phyloP scores from a whole-genome alignment of 257 asterid genomes.

The Penstemon newberryi region DNA sequence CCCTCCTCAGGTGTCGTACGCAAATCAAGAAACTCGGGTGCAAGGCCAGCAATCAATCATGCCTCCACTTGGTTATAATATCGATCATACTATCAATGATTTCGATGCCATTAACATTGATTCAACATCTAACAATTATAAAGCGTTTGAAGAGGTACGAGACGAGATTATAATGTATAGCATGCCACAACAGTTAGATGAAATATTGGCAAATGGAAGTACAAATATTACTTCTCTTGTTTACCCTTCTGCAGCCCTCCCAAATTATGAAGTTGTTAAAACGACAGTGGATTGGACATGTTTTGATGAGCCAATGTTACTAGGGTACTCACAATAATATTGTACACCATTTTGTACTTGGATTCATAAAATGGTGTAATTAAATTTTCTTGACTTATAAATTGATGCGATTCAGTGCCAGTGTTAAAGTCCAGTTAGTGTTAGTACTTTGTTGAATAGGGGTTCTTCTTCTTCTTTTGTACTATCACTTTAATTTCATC shows the following conservation, averaged over 20 bases:
- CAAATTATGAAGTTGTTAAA: constrained; percentile 23
- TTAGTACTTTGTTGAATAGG: constrained; percentile 20
- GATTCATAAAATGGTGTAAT: not conserved
- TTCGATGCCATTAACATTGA: not conserved
- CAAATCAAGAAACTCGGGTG: not conserved
- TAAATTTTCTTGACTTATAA: constrained; percentile 1
- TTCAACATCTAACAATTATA: constrained; percentile 4
- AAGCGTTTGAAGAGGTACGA: constrained; percentile 21
- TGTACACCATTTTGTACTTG: not conserved
- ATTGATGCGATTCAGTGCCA: not conserved
- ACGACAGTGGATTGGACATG: constrained; percentile 24
- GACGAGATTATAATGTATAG: constrained; percentile 15
- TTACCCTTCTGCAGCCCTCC: constrained; percentile 25
- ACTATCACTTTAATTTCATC: constrained; percentile 31
- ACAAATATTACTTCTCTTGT: constrained; percentile 31
- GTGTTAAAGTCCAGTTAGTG: constrained; percentile 16
- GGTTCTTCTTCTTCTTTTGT: constrained; percentile 17
- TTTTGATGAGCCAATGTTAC: constrained; percentile 25
- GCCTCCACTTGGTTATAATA: not conserved
- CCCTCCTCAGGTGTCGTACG: constrained; percentile 4
- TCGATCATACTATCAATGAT: not conserved
- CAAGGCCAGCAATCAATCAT: not conserved
- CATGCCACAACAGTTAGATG: constrained; percentile 26
- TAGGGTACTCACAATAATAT: constrained; percentile 16
- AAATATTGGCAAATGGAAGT: constrained; percentile 27